Evolutionary conservation across 768 basidiomycete species (phyloP).

Genomic region (Tulasnella sp.): DNA sequence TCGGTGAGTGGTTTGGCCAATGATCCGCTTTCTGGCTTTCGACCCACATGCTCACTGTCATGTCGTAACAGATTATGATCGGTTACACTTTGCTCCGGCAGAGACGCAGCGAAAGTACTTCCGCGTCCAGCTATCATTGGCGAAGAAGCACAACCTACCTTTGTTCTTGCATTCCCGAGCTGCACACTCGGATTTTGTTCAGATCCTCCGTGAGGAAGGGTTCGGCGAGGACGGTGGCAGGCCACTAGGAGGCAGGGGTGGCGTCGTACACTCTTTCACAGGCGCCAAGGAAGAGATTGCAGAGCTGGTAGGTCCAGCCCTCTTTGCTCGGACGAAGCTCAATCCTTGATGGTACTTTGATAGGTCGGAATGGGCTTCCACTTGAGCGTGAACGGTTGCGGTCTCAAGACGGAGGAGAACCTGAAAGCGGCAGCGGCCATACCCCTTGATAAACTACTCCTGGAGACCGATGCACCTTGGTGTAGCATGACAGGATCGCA

Average conservation of each 20-base stretch:
- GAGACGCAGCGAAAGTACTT: constrained; percentile 55
- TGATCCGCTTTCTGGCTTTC: not conserved
- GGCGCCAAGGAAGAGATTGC: constrained; percentile 49
- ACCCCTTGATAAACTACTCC: constrained; percentile 46
- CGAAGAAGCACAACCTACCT: constrained; percentile 61
- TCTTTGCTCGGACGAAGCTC: not conserved
- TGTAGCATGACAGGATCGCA: constrained; percentile 59
- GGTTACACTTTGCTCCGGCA: constrained; percentile 49
- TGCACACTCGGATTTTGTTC: constrained; percentile 59
- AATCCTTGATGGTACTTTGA: not conserved
- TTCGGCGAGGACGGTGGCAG: constrained; percentile 47
- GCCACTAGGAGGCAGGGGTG: constrained; percentile 47
- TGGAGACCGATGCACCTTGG: constrained; percentile 74
- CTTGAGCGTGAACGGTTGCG: constrained; percentile 65
- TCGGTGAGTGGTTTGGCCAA: constrained; percentile 37
- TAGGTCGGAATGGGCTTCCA: constrained; percentile 67
- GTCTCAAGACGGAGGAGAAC: constrained; percentile 60
- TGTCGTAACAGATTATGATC: constrained; percentile 73
- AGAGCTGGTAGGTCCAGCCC: constrained; percentile 43
- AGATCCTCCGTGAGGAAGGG: constrained; percentile 52
- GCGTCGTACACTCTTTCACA: constrained; percentile 78
- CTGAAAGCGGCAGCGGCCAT: constrained; percentile 44
- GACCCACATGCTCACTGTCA: too few species aligned
- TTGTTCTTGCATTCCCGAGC: constrained; percentile 73
- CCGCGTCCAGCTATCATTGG: constrained; percentile 51